phyloP scores from a whole-genome alignment of 139 green algal species.

The Chlamydomonas incerta region DNA sequence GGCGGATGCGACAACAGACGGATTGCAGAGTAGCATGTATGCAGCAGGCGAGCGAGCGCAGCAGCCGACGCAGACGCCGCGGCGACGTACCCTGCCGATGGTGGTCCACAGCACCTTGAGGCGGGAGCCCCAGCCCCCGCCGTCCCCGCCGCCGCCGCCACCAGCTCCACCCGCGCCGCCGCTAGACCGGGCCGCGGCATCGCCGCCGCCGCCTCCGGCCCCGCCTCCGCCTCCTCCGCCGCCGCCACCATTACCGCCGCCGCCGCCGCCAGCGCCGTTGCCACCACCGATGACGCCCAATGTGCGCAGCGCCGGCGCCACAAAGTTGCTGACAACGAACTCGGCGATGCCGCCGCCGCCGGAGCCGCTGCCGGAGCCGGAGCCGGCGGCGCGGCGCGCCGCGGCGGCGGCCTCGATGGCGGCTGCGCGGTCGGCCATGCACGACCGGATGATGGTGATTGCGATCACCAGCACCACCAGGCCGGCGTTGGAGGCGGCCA shows the following conservation, averaged over 20 bases:
- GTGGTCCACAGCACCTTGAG: constrained; percentile 33
- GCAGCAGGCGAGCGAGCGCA: not conserved
- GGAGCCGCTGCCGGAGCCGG: not conserved
- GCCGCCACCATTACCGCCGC: not conserved
- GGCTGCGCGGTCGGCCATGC: constrained; percentile 4
- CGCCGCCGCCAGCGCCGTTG: too few relatives aligned
- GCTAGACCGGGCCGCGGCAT: not conserved
- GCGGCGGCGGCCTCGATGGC: constrained; percentile 16
- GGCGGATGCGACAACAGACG: not conserved
- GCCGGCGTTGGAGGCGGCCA: constrained; percentile 35
- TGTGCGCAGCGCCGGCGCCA: constrained; percentile 27
- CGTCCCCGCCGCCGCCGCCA: not conserved
- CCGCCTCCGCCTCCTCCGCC: not conserved
- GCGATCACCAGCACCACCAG: constrained; percentile 40
- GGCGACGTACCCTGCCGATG: constrained; percentile 14
- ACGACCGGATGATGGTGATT: constrained; percentile 19
- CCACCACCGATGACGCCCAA: constrained; percentile 7
- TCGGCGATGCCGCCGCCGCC: constrained; percentile 8
- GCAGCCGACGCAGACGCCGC: too few relatives aligned
- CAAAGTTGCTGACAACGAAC: constrained; percentile 28
- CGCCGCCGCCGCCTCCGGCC: not conserved
- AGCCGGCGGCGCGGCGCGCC: not conserved
- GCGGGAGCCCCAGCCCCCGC: constrained; percentile 17
- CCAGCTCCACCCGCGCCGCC: not conserved
- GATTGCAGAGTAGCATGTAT: not conserved